Evolutionary conservation across 495 filamentous ascomycete genomes (phyloP).

Genomic region (Cercophora sp.): DNA sequence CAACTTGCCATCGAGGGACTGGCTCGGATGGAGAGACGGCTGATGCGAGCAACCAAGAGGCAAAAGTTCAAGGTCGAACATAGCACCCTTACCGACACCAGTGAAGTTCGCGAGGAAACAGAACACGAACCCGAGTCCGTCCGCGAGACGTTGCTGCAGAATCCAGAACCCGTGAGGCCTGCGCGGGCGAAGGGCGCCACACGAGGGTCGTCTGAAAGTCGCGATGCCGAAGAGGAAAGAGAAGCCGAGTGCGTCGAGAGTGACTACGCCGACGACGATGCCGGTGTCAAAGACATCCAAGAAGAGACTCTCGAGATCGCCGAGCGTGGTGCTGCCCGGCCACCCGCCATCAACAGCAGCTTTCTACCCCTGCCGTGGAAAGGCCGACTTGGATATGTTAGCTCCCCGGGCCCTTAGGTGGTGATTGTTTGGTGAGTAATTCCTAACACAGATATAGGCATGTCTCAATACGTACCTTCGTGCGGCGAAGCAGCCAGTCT

Average conservation of each 20-base stretch:
- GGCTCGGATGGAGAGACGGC: conserved; percentile 25
- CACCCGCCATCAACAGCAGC: conserved; percentile 78
- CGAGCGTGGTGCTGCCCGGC: conserved; percentile 47
- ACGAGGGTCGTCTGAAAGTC: background rate
- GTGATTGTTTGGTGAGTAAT: background rate
- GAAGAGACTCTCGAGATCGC: conserved; percentile 18
- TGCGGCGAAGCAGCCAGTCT: conserved; percentile 77
- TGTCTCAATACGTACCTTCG: conserved; percentile 93
- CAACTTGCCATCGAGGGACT: conserved; percentile 27
- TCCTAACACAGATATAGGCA: conserved; percentile 49
- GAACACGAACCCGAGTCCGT: background rate
- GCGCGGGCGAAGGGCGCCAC: background rate
- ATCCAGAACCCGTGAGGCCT: background rate
- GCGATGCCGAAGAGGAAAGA: background rate
- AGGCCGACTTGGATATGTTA: conserved; percentile 84
- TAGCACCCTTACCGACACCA: background rate
- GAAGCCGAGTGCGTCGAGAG: background rate
- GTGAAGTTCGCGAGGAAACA: background rate
- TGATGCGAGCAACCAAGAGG: conserved; percentile 22
- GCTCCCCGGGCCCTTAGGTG: conserved; percentile 22
- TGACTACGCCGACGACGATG: background rate
- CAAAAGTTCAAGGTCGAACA: conserved; percentile 30
- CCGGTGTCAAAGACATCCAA: background rate
- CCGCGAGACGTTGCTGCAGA: background rate
- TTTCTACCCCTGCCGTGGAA: conserved; percentile 91